Conservation (phyloP, 768 basidiomycete species). For the Paxillus rubicundulus region DNA sequence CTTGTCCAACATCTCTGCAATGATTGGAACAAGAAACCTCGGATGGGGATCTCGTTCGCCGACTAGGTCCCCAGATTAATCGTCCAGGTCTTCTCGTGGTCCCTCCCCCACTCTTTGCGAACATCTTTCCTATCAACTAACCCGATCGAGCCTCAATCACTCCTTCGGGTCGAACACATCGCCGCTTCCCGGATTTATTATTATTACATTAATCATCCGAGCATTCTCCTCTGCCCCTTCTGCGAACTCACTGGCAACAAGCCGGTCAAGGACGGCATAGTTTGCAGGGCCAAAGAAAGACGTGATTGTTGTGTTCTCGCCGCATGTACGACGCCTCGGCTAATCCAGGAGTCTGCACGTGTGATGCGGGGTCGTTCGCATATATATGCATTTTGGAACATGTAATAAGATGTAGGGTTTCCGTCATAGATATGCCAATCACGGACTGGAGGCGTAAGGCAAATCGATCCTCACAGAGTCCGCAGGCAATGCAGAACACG, state of each 20-base stretch:
- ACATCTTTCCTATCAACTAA: conserved; percentile 93
- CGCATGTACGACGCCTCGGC: conserved; percentile 39
- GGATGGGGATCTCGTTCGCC: conserved; percentile 23
- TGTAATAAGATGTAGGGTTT: conserved; percentile 10
- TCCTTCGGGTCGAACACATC: conserved; percentile 66
- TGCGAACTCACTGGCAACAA: conserved; percentile 48
- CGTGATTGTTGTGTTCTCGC: conserved; percentile 61
- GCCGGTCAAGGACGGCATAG: conserved; percentile 67
- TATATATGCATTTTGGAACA: conserved; percentile 18
- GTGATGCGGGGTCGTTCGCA: conserved; percentile 26
- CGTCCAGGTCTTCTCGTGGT: too few species aligned
- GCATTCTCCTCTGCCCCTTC: conserved; percentile 71
- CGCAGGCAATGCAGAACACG: conserved; percentile 42
- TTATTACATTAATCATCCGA: conserved; percentile 83
- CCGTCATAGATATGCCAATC: conserved; percentile 5
- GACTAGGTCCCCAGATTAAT: too few species aligned
- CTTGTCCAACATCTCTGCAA: conserved; percentile 98
- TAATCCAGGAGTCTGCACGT: conserved; percentile 27
- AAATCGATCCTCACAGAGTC: conserved; percentile 25
- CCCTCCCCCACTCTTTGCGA: too few species aligned
- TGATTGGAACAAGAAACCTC: conserved; percentile 91
- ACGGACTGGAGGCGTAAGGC: conserved; percentile 15
- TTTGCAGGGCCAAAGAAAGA: conserved; percentile 84
- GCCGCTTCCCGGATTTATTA: conserved; percentile 92
- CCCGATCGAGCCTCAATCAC: conserved; percentile 84